Conservation (phyloP, 495 filamentous ascomycete genomes). For the Penicillium pulvis region DNA sequence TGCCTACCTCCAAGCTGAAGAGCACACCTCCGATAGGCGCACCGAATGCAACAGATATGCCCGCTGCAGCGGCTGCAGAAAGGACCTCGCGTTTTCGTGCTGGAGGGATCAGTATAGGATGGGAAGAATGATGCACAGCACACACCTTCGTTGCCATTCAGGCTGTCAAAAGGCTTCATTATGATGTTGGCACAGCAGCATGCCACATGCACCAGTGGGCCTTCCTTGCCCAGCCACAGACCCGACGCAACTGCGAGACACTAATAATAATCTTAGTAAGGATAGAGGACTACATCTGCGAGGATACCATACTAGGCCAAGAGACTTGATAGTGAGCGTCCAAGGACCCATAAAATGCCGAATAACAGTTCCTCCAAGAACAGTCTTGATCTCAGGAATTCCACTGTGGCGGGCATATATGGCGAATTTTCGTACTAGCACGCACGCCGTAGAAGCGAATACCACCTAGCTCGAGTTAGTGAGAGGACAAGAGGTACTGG, state of each 20-base stretch:
- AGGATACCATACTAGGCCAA: conserved; percentile 71
- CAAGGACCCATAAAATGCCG: conserved; percentile 87
- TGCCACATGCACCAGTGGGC: conserved; percentile 93
- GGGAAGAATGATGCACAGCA: not conserved
- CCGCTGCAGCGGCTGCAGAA: conserved; percentile 90
- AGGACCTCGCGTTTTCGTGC: conserved; percentile 94
- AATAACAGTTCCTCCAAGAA: conserved; percentile 94
- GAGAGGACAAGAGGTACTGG: conserved; percentile 15
- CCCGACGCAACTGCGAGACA: conserved; percentile 94
- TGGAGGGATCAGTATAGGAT: conserved; percentile 29
- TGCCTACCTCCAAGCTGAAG: conserved; percentile 81
- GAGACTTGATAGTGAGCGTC: conserved; percentile 88
- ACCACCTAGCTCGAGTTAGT: conserved; percentile 56
- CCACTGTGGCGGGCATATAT: conserved; percentile 92
- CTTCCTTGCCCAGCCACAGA: conserved; percentile 98
- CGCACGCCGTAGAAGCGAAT: conserved; percentile 77
- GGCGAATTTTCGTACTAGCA: conserved; percentile 82
- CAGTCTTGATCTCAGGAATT: conserved; percentile 97
- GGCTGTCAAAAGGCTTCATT: conserved; percentile 82
- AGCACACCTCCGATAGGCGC: conserved; percentile 92
- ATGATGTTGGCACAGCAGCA: conserved; percentile 97
- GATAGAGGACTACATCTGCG: conserved; percentile 8
- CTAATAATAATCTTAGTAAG: conserved; percentile 25
- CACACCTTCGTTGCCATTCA: conserved; percentile 86
- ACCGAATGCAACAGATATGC: conserved; percentile 96